Conservation (phyloP, 805 yeast genomes). For the Yamadazyma tumulicola region DNA sequence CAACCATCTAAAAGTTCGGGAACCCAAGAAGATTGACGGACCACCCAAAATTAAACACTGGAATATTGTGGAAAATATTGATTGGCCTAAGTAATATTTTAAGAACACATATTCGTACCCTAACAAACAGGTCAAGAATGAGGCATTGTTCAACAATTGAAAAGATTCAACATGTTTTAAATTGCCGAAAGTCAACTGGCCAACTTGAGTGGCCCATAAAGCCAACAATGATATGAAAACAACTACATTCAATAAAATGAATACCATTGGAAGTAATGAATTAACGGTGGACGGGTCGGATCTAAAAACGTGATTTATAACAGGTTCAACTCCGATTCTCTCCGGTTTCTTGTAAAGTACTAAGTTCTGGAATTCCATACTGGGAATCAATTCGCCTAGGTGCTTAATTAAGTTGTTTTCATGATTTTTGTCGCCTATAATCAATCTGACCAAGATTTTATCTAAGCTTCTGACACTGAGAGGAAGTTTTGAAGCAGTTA, state of each 20-base stretch:
- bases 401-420: constrained; percentile 20
- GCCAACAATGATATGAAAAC: constrained; percentile 42
- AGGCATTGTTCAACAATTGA: constrained; percentile 35
- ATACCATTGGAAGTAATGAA: constrained; percentile 48
- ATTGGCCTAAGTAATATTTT: constrained; percentile 54
- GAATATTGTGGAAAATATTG: constrained; percentile 58
- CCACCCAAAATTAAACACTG: constrained; percentile 47
- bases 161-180: constrained; percentile 32
- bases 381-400: constrained; percentile 31
- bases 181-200: constrained; percentile 21
- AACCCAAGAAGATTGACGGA: constrained; percentile 57
- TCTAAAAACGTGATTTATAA: constrained; percentile 62
- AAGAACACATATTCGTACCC: constrained; percentile 53
- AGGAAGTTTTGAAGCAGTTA: constrained; percentile 30
- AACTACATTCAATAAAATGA: constrained; percentile 42
- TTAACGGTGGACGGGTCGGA: constrained; percentile 51
- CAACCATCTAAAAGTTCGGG: constrained; percentile 58
- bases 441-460: constrained; percentile 25
- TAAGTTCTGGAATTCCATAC: constrained; percentile 21
- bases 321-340: constrained; percentile 52
- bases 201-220: constrained; percentile 36
- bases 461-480: constrained; percentile 32
- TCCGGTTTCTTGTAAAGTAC: constrained; percentile 22
- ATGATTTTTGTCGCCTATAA: constrained; percentile 25
- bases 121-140: constrained; percentile 46